Evolutionary conservation across 495 filamentous ascomycete genomes (phyloP).

Genomic region (Penicillium alfredii): DNA sequence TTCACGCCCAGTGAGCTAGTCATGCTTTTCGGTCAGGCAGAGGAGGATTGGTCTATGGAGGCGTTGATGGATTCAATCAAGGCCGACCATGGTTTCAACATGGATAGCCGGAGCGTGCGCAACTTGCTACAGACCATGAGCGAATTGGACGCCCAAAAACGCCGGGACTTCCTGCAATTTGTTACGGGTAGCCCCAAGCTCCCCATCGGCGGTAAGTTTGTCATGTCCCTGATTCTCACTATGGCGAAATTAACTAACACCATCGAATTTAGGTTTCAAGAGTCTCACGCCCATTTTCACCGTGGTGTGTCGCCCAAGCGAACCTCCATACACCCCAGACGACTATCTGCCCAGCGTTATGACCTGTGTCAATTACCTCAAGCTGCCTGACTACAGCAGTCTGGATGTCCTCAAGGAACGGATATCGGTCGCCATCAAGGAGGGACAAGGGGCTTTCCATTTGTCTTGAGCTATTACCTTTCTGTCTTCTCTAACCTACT

Average conservation of each 20-base stretch:
- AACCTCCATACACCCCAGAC: conserved; percentile 88
- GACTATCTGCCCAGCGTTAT: conserved; percentile 98
- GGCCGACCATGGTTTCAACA: conserved; percentile 98
- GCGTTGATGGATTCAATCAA: conserved; percentile 98
- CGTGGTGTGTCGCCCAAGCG: conserved; percentile 96
- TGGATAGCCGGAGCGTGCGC: conserved; percentile 95
- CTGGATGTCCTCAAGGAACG: conserved; percentile 69
- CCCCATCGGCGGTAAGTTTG: conserved; percentile 82
- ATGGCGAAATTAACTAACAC: conserved; percentile 9
- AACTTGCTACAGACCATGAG: conserved; percentile 96
- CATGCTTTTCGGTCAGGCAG: conserved; percentile 86
- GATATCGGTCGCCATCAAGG: conserved; percentile 79
- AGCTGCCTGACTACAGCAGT: conserved; percentile 90
- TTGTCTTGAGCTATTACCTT: conserved; percentile 57
- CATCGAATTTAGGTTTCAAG: conserved; percentile 71
- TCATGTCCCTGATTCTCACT: conserved; percentile 14
- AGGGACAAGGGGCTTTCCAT: conserved; percentile 99
- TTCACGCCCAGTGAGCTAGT: conserved; percentile 98
- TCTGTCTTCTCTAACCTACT: conserved; percentile 1
- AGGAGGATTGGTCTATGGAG: conserved; percentile 97
- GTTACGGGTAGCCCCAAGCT: conserved; percentile 98
- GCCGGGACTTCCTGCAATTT: conserved; percentile 95
- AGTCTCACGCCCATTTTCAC: conserved; percentile 96
- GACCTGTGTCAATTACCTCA: conserved; percentile 99
- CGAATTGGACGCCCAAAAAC: conserved; percentile 65